These are phyloP conservation scores for Umbilicus rupestris DNA, from an alignment of 164 flowering plant species.

Conservation along the genomic window DNA sequence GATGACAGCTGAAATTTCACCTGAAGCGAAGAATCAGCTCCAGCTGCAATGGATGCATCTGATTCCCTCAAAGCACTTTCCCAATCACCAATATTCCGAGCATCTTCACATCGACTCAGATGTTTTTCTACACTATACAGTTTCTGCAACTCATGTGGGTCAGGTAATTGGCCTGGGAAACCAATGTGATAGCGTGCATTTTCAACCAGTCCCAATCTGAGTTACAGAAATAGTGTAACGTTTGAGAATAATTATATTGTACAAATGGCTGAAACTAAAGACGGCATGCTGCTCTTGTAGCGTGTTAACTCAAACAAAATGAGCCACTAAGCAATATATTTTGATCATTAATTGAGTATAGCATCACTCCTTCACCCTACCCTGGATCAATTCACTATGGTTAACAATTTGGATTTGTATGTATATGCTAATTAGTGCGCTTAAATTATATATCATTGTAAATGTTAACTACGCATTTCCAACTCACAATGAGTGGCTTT, in stretches of 20 bases:
- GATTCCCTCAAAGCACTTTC: constrained; percentile 57
- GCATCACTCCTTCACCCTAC: background rate
- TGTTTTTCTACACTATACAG: constrained; percentile 57
- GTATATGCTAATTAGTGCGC: background rate
- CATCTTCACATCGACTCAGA: constrained; percentile 45
- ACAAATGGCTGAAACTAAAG: background rate
- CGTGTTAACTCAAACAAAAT: background rate
- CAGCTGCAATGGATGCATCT: constrained; percentile 70
- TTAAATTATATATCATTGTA: background rate
- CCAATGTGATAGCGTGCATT: constrained; percentile 55
- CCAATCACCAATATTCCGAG: constrained; percentile 75
- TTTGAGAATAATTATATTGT: background rate
- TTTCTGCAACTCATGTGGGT: constrained; percentile 47
- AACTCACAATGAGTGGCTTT: background rate
- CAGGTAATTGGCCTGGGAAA: constrained; percentile 35
- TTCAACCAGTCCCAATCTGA: constrained; percentile 75
- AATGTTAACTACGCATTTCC: background rate
- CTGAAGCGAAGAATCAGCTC: constrained; percentile 78
- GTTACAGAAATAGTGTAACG: constrained; percentile 7
- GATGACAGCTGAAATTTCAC: constrained; percentile 18
- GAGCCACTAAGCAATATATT: background rate
- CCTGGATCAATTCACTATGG: background rate
- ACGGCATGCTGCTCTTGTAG: background rate
- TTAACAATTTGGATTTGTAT: no score
- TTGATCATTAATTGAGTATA: background rate